phyloP scores from a whole-genome alignment of 768 basidiomycete genomes.

The Psilocybe tampanensis region DNA sequence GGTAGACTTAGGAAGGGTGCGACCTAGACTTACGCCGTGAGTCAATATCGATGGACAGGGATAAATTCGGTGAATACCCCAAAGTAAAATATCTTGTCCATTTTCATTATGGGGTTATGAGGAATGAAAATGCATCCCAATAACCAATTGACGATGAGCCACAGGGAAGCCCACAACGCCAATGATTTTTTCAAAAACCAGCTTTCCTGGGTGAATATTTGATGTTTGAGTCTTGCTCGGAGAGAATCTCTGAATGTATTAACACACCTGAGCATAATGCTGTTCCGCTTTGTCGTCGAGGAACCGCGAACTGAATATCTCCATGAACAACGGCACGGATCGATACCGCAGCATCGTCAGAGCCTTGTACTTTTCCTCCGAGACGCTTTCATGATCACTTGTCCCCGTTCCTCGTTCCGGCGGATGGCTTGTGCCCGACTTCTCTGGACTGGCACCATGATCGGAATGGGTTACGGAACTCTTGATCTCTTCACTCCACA shows the following conservation, averaged over 20 bases:
- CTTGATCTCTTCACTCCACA: conserved; percentile 63
- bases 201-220: conserved; percentile 50
- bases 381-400: conserved; percentile 34
- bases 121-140: conserved; percentile 57
- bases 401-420: conserved; percentile 25
- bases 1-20: conserved; percentile 64
- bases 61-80: conserved; percentile 31
- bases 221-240: conserved; percentile 5
- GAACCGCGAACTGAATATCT: conserved; percentile 66
- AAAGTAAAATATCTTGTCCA: conserved; percentile 67
- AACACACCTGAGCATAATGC: conserved; percentile 42
- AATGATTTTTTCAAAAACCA: conserved; percentile 74
- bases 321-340: conserved; percentile 53
- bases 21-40: conserved; percentile 34
- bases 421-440: conserved; percentile 46
- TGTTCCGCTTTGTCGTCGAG: conserved; percentile 53
- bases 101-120: conserved; percentile 37
- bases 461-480: conserved; percentile 57
- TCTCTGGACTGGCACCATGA: conserved; percentile 48
- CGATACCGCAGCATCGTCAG: conserved; percentile 58
- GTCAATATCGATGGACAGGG: background rate
- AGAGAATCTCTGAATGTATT: background rate
- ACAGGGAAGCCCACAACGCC: conserved; percentile 64
- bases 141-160: conserved; percentile 72
- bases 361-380: conserved; percentile 27